phyloP scores from a whole-genome alignment of 148 eudicot species.

The Amaranthus palmeri region DNA sequence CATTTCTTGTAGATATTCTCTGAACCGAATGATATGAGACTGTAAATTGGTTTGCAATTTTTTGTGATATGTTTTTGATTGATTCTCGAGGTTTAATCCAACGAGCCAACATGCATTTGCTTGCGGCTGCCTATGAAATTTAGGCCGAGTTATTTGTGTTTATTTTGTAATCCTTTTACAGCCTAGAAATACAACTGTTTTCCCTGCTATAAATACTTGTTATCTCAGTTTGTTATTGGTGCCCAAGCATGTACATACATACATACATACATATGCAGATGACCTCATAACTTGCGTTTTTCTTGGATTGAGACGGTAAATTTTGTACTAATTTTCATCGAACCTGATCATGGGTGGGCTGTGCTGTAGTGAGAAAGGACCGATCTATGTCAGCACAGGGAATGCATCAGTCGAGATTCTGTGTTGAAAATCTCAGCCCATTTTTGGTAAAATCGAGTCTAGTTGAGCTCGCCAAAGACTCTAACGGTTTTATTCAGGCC shows the following conservation, averaged over 20 bases:
- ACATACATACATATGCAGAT: not conserved
- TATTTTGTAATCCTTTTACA: conserved; percentile 18
- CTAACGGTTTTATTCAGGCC: too few relatives aligned
- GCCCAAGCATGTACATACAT: not conserved
- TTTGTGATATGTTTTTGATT: conserved; percentile 14
- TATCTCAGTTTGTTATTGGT: not conserved
- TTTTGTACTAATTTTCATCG: too few relatives aligned
- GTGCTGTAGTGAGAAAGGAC: too few relatives aligned
- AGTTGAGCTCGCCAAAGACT: too few relatives aligned
- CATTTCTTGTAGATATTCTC: conserved; percentile 5
- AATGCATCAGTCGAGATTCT: too few relatives aligned
- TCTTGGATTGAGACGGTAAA: not conserved
- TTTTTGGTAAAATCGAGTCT: too few relatives aligned
- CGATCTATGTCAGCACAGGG: too few relatives aligned
- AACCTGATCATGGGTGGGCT: too few relatives aligned
- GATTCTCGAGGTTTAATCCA: not conserved
- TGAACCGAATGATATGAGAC: conserved; percentile 11
- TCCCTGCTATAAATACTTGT: not conserved
- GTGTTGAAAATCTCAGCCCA: too few relatives aligned
- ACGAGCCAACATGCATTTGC: conserved; percentile 1
- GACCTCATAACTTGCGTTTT: not conserved
- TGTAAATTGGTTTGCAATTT: conserved; percentile 15
- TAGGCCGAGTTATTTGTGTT: not conserved
- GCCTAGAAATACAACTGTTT: conserved; percentile 9
- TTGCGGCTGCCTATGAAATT: conserved; percentile 12